Evolutionary conservation across 257 asterid species (phyloP).

Genomic region (Nicotiana knightiana): DNA sequence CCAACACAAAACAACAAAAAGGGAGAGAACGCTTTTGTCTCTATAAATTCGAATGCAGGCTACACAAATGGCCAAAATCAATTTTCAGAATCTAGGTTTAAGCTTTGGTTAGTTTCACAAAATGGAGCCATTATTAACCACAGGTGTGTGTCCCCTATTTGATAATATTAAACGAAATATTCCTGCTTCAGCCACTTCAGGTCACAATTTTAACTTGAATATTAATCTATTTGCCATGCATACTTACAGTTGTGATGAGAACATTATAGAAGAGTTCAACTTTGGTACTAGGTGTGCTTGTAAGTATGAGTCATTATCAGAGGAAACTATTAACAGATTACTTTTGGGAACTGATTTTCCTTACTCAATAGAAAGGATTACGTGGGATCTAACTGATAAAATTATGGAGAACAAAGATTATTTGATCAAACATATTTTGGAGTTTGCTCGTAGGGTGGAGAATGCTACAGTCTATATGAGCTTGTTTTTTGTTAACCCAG

Average conservation of each 20-base stretch:
- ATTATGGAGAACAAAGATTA: neutral
- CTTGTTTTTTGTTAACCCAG: no score
- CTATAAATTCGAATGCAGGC: neutral
- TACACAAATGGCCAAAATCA: neutral
- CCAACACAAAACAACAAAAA: neutral
- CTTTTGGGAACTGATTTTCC: neutral
- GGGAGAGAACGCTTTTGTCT: neutral
- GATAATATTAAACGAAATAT: neutral
- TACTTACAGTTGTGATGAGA: neutral
- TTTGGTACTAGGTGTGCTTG: neutral
- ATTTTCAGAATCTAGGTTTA: neutral
- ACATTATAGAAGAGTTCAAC: neutral
- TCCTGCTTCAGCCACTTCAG: neutral
- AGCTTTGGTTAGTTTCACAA: neutral
- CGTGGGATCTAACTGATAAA: neutral
- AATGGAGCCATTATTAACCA: neutral
- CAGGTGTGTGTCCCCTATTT: neutral
- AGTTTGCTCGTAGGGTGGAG: neutral
- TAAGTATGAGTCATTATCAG: neutral
- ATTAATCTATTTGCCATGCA: neutral
- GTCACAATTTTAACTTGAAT: neutral
- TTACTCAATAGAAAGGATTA: neutral
- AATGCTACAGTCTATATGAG: neutral
- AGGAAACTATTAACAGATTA: neutral
- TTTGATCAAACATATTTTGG: neutral